These are phyloP conservation scores for Podospora pseudoanserina DNA, from an alignment of 495 filamentous ascomycete genomes.

Conservation along the genomic window DNA sequence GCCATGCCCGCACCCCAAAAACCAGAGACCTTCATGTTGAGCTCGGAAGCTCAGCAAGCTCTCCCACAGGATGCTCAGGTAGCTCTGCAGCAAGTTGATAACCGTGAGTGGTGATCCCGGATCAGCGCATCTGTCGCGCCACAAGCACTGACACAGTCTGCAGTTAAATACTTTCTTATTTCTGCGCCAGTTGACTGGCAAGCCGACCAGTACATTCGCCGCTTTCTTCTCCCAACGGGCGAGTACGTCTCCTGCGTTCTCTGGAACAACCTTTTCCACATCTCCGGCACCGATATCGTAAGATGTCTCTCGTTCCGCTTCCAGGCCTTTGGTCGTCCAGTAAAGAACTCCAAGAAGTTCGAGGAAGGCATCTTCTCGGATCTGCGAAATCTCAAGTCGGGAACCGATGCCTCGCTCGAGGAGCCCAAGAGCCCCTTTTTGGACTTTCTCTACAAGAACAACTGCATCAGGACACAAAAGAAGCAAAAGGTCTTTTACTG, in stretches of 20 bases:
- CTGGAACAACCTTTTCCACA: constrained; percentile 98
- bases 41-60: constrained; percentile 90
- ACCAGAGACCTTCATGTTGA: constrained; percentile 98
- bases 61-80: constrained; percentile 96
- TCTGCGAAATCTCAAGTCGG: constrained; percentile 94
- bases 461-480: constrained; percentile 99
- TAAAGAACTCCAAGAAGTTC: constrained; percentile 99
- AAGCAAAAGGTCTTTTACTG: constrained; percentile 99
- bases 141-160: constrained; percentile 15
- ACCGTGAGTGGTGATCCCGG: constrained; percentile 62
- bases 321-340: constrained; percentile 94
- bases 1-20: constrained; percentile 63
- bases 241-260: constrained; percentile 98
- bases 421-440: constrained; percentile 98
- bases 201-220: constrained; percentile 90
- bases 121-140: neutral
- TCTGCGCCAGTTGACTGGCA: constrained; percentile 98
- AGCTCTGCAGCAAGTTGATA: constrained; percentile 96
- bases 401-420: constrained; percentile 97
- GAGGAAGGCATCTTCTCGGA: constrained; percentile 99
- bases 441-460: constrained; percentile 99
- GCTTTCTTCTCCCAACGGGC: constrained; percentile 91
- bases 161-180: constrained; percentile 99
- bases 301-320: constrained; percentile 97
- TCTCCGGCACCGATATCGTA: constrained; percentile 97